Base-by-base conservation (phyloP, 495 filamentous ascomycete genomes). In the Neurospora tetraspora region DNA sequence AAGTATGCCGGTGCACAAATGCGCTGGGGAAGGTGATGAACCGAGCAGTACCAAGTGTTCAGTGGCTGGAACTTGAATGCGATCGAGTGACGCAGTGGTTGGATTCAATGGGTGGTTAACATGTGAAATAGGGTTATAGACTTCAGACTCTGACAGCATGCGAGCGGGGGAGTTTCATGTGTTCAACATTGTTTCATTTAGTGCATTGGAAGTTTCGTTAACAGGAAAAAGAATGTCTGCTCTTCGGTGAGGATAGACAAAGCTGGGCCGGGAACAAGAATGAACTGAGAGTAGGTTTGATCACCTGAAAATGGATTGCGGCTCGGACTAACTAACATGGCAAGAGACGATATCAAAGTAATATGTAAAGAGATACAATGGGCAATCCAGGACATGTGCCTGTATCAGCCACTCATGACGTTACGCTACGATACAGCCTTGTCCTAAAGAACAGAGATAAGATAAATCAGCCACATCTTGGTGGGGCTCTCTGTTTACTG, bases 1-100 rank as follows among this genome's bases (percentile, higher is more conserved):
- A 92, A 90, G 71, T 99, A 86, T 83, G 93, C 93, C 7, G 90
- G 91, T 73, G 95, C 93, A 36, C 90, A 96, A 77, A 94, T 98
- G 88, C 89, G 93, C 42, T 90, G 94, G 78, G 96, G 96, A 27
- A 89, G 92, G 77, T 99, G 88, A 36, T 36, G 45, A 73, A 23
- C 27, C 61, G 18, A 36, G 31, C 38, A 18, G 69, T 16, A 27
- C 34, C 69, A 69, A 20, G 34, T 38, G 23, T 18, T 42, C 70
- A n/a, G 37, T 45, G 43, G 42, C 37, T 12, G 69, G 23, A 65
- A 65, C 14, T 27, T 14, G 27, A 34, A 34, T 12, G 27, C 27
- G 14, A 65, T 31, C 27, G 53, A 18, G 23, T 65, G 27, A 65
- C 27, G 53, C 14, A 16, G 53, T 65, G 53, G 53, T 34, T 65